Evolutionary conservation across 345 rosid species (phyloP), one percentile per base, ranked within the genome.

Genomic region (Trapa incisa): DNA sequence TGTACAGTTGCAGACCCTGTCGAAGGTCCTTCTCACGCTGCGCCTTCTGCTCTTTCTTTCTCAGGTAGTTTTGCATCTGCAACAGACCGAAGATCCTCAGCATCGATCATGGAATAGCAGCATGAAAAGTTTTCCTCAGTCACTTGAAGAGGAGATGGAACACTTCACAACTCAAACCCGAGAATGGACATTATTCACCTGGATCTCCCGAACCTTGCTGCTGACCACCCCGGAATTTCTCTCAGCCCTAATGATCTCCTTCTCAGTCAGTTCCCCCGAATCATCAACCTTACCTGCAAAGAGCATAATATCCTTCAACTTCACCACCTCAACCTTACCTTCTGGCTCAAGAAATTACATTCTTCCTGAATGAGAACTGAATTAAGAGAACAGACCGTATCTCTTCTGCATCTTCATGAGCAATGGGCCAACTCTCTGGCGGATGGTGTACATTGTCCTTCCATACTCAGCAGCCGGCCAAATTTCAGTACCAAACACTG

Each of bases 391-490:
- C 76, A 36, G 69, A 92, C 98, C 98, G 39, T 82, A 77, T 81
- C 96, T 81, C 74, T 83, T 93, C 81, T 83, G 85, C 97, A 94
- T 81, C 81, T 74, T 84, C 96, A 91, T 91, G 68, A 87, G 82
- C 68, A 94, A 83, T 0, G 97, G 97, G 68, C 99, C 99, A 54
- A 94, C 81, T 74, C 97, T 81, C 70, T 91, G 97, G 43, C 95
- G 89, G 47, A 94, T 89, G 58, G 99, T 88, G 76, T 94, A 91
- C 97, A 94, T 94, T 65, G 99, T 94, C 80, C 96, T 83, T 50
- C 99, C 97, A 73, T 94, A 94, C 69, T 91, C 97, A 17, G 97
- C 97, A 13, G 99, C 95, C 67, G 99, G 97, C 99, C 97, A 94
- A 56, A 94, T 87, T 80, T 94, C 97, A 32, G 92, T 85, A 77